Evolutionary conservation across 192 early-diverging fungal genomes (phyloP).

Genomic region (Coemansia sp.): DNA sequence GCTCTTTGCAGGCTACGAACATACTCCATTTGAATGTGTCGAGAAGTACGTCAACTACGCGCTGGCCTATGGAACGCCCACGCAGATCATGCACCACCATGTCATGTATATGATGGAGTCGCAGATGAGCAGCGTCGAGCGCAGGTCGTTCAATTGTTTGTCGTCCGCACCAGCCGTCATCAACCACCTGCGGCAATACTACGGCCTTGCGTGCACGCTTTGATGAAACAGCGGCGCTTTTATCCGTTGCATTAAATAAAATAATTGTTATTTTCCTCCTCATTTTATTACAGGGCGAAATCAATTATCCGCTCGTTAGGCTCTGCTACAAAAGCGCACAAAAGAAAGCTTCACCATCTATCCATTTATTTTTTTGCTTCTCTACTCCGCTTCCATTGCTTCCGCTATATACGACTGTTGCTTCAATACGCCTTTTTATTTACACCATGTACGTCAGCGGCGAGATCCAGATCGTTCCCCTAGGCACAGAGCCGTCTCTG

Average conservation of each 20-base stretch:
- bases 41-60: constrained; percentile 65
- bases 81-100: constrained; percentile 91
- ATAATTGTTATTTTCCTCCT: no score
- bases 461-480: constrained; percentile 44
- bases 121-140: constrained; percentile 66
- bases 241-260: neutral
- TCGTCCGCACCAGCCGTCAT: constrained; percentile 72
- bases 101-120: constrained; percentile 93
- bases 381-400: constrained; percentile 1
- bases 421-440: no score
- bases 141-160: constrained; percentile 84
- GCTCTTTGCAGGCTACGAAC: constrained; percentile 76
- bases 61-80: constrained; percentile 75
- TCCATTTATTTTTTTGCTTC: neutral
- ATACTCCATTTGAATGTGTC: constrained; percentile 78
- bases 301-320: no score
- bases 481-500: constrained; percentile 30
- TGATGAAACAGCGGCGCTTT: neutral
- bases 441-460: constrained; percentile 39
- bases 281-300: no score
- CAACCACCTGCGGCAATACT: constrained; percentile 68
- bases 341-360: neutral
- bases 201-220: constrained; percentile 25
- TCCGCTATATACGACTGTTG: no score
- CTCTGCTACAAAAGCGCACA: neutral